Evolutionary conservation across 176 grass and related monocot species (phyloP), one percentile per base, ranked within the genome.

Genomic region (Eremochloa ophiuroides): DNA sequence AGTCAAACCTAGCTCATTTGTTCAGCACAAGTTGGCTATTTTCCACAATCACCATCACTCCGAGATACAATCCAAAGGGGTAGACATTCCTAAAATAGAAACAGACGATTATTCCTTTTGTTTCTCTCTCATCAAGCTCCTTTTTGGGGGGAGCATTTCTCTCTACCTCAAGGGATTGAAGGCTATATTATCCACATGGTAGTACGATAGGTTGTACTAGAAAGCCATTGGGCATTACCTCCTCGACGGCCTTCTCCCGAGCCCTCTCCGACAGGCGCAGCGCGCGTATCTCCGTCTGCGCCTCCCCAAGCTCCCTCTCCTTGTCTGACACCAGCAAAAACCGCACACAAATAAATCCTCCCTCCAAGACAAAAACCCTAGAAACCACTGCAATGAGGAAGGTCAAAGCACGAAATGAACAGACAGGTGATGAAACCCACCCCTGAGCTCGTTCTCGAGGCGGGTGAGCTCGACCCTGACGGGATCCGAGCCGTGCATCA

Each of bases 401-500:
- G 17, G 18, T 0, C 18, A 74, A 13, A 50, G 63, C 42, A 35
- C 11, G 46, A 44, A 55, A 46, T 30, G 62, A 28, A 29, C 48
- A 62, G 62, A 30, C 41, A 56, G 64, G 75, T 82, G 69, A 73
- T 14, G 14, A 3, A 38, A 78, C 85, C 76, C 73, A 99, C 96
- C 96, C 85, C 91, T 75, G 46, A 99, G 84, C 90, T 95, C 95
- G 58, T 98, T 98, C 84, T 98, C 95, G 23, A 99, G 91, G 64
- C 96, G 91, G 69, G 92, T 99, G 53, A 99, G 96, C 82, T 99
- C 96, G 42, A 99, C 89, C 87, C 84, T 88, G 82, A 99, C 93
- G 76, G 96, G 96, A 99, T 99, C 96, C 77, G 96, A 99, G 22
- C 96, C 96, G 84, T 99, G 96, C 77, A 99, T 90, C 74, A 99